Base-by-base conservation (phyloP, 768 basidiomycete species). In the Tulasnella sp. region DNA sequence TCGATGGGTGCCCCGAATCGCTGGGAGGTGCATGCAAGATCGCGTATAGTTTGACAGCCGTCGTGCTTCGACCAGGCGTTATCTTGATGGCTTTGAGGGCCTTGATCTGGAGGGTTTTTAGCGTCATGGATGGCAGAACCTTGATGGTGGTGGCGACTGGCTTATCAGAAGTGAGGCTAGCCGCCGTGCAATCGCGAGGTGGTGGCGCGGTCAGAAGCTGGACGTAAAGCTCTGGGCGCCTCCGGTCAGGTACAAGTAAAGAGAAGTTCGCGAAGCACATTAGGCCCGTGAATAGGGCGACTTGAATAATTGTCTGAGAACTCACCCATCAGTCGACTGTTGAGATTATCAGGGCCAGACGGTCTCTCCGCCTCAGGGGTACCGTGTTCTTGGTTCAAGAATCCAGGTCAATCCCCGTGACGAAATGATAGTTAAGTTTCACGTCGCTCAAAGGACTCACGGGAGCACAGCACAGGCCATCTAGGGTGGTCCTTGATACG, bases 111-210 rank as follows among this genome's bases (percentile, higher is more conserved):
- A 92, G 73, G n/a, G 74, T 69, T 42, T 76, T 78, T 22, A 90
- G 66, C 15, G 80, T 72, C 84, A 89, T 87, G 2, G 77, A 81
- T 45, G 83, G 81, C 15, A 92, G 73, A 0, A 83, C 79, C 31
- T 76, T 80, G 17, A 88, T 62, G 24, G 45, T 30, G 24, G 48
- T 54, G 49, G 59, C 43, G 41, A n/a, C 34, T 38, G 34, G 34
- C 34, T 38, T 38, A 38, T 38, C 34, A 15, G 34, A 38, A 7
- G 34, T 15, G 34, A 38, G 34, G 34, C 34, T 38, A 38, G 34
- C 5, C 7, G 34, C 15, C 34, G 34, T 15, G 34, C 49, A 62
- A 31, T 72, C 62, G 38, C 74, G 69, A 38, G 63, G 70, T 69
- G 65, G 62, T 31, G 49, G 22, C 30, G 51, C 56, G 21, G 51